Evolutionary conservation across 345 rosid genomes (phyloP).

Genomic region (Pistacia atlantica): DNA sequence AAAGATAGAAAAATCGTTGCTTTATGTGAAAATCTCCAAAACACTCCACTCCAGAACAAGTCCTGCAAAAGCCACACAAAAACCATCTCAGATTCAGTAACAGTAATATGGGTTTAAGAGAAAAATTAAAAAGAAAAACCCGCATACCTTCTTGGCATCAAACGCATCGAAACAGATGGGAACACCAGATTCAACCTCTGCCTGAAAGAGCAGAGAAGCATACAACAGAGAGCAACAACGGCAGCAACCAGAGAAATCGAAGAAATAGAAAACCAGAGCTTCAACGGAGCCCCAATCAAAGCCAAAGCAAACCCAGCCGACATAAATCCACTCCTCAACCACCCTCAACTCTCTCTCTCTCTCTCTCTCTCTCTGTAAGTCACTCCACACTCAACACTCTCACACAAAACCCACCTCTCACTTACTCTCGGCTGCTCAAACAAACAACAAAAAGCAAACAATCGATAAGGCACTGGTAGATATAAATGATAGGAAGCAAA

Average conservation of each 20-base stretch:
- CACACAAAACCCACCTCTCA: conserved; percentile 1
- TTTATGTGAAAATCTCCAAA: conserved; percentile 81
- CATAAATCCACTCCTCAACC: conserved; percentile 66
- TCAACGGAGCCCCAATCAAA: conserved; percentile 68
- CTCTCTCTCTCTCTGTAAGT: conserved; percentile 5
- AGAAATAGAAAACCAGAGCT: conserved; percentile 48
- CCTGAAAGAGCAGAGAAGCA: conserved; percentile 49
- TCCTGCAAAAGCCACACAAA: conserved; percentile 52
- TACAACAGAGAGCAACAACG: conserved; percentile 28
- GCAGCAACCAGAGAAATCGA: conserved; percentile 16
- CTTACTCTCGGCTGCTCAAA: conserved; percentile 18
- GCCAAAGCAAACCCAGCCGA: conserved; percentile 77
- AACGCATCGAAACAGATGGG: conserved; percentile 76
- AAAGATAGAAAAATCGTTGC: conserved; percentile 60
- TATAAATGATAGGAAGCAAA: conserved; percentile 18
- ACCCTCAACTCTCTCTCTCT: conserved; percentile 13
- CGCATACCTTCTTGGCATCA: conserved; percentile 63
- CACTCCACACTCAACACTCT: background rate
- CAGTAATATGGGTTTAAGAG: background rate
- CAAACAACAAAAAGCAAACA: conserved; percentile 24
- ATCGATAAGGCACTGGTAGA: conserved; percentile 24
- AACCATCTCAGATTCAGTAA: conserved; percentile 30
- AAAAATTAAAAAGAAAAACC: background rate
- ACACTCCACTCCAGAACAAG: conserved; percentile 69
- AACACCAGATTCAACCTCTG: conserved; percentile 54